Evolutionary conservation across 257 asterid genomes (phyloP).

Genomic region (Ilex aquifolium): DNA sequence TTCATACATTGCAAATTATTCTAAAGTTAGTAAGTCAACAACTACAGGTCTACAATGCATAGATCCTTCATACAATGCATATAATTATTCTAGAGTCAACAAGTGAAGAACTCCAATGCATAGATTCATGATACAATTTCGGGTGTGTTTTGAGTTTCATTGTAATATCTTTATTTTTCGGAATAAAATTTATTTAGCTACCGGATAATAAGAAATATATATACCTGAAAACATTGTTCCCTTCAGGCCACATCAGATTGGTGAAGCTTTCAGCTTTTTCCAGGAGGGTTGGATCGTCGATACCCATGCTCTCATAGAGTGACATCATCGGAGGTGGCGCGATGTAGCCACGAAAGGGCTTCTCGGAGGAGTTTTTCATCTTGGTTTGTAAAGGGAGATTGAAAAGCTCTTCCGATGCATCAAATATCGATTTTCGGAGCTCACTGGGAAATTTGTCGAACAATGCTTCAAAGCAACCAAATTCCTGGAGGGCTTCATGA

Average conservation of each 20-base stretch:
- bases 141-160: too few relatives aligned
- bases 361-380: constrained; percentile 36
- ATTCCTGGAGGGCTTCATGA: constrained; percentile 34
- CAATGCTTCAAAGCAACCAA: constrained; percentile 59
- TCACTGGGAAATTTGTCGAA: constrained; percentile 26
- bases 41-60: too few relatives aligned
- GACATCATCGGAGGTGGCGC: constrained; percentile 46
- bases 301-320: constrained; percentile 61
- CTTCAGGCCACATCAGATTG: constrained; percentile 44
- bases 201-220: not conserved
- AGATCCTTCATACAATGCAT: too few relatives aligned
- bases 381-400: constrained; percentile 53
- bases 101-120: too few relatives aligned
- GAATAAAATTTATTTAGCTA: too few relatives aligned
- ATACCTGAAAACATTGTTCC: constrained; percentile 49
- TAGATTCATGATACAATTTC: too few relatives aligned
- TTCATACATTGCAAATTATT: too few relatives aligned
- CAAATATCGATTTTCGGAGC: constrained; percentile 27
- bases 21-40: too few relatives aligned
- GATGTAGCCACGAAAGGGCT: constrained; percentile 55
- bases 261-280: constrained; percentile 29
- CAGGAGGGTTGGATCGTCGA: constrained; percentile 27
- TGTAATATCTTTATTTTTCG: too few relatives aligned
- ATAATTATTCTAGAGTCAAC: too few relatives aligned
- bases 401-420: constrained; percentile 33